These are phyloP conservation scores for Brassica nigra DNA, from an alignment of 345 rosid species.

Conservation along the genomic window DNA sequence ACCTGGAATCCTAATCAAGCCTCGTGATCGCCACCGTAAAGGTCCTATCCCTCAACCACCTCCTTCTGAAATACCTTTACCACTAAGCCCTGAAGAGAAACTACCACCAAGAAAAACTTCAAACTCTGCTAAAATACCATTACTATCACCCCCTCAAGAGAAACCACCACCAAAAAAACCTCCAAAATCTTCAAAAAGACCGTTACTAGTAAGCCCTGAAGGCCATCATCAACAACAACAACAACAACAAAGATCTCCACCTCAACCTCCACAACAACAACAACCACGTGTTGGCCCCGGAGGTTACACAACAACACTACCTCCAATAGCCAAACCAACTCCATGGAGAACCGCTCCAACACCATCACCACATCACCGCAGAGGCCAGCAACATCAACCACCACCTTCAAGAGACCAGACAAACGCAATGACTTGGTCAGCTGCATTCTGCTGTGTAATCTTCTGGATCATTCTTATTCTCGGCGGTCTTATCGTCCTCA, in stretches of 20 bases:
- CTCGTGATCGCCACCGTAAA: constrained; percentile 28
- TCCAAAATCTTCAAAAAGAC: constrained; percentile 21
- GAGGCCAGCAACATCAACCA: constrained; percentile 16
- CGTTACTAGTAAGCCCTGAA: constrained; percentile 30
- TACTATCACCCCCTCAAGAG: constrained; percentile 16
- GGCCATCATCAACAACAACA: constrained; percentile 19
- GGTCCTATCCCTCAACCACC: constrained; percentile 9
- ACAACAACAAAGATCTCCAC: constrained; percentile 1
- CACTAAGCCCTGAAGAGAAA: constrained; percentile 35
- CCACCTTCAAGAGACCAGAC: constrained; percentile 42
- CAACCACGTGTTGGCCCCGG: constrained; percentile 21
- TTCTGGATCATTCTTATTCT: constrained; percentile 66
- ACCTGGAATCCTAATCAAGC: constrained; percentile 27
- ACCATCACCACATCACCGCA: constrained; percentile 32
- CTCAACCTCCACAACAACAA: neutral
- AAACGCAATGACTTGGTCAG: constrained; percentile 56
- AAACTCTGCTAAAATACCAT: constrained; percentile 26
- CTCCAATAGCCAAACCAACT: constrained; percentile 41
- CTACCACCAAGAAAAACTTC: constrained; percentile 12
- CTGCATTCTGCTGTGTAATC: constrained; percentile 65
- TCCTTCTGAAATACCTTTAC: constrained; percentile 32
- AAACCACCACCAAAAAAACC: neutral
- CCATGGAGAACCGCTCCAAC: constrained; percentile 36
- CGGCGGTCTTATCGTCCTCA: constrained; percentile 66
- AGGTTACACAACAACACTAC: constrained; percentile 33